Percentiles rank a stretch among this genome's conserved stretches.
phyloP scores from a whole-genome alignment of 768 basidiomycete species.

The Boletus sensibilis region DNA sequence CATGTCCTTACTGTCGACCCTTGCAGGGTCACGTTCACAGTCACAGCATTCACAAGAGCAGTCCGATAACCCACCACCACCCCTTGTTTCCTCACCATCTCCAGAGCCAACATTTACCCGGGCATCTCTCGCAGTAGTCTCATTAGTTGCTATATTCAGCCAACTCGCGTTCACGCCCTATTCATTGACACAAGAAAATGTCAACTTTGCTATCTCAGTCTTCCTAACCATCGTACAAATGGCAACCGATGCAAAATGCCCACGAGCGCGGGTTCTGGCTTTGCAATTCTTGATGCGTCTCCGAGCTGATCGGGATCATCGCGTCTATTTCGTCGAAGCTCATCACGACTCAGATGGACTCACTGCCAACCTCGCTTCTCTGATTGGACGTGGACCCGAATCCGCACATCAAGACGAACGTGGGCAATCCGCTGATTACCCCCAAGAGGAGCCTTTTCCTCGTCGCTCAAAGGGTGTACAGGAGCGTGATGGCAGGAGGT shows the following conservation, averaged over 20 bases:
- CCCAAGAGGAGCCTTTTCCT: constrained; percentile 29
- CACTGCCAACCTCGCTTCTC: constrained; percentile 54
- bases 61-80: constrained; percentile 35
- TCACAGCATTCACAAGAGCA: constrained; percentile 46
- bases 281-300: constrained; percentile 88
- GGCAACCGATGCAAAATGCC: constrained; percentile 44
- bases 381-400: constrained; percentile 54
- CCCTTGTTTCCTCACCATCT: constrained; percentile 26
- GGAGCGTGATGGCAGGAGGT: constrained; percentile 50
- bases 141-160: constrained; percentile 64
- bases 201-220: constrained; percentile 52
- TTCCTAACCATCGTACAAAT: constrained; percentile 53
- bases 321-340: constrained; percentile 64
- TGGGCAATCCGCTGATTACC: constrained; percentile 18
- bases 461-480: constrained; percentile 50
- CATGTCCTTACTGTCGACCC: constrained; percentile 62
- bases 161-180: constrained; percentile 71
- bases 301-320: constrained; percentile 87
- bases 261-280: constrained; percentile 63
- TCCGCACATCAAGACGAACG: constrained; percentile 30
- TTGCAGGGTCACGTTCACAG: constrained; percentile 63
- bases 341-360: constrained; percentile 58
- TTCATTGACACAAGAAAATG: constrained; percentile 44
- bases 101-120: constrained; percentile 38
- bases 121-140: constrained; percentile 58